Evolutionary conservation across 2,329 filamentous ascomycete species (phyloP), one percentile per base, ranked within the genome.

Genomic region (Metarhizium sp.): DNA sequence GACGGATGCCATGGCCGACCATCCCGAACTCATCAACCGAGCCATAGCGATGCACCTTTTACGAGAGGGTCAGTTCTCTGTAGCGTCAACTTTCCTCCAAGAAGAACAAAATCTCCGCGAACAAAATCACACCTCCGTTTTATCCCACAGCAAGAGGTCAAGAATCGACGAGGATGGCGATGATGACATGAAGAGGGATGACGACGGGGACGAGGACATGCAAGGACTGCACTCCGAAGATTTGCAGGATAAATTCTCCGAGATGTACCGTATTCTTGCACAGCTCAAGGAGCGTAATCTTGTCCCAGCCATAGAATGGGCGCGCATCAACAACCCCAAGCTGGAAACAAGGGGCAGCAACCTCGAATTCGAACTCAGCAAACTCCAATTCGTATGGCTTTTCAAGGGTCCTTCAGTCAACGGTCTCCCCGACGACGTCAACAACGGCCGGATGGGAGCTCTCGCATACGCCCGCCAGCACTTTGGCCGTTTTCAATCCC

Each of bases 1-100:
- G 56, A 85, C 90, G 64, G 90, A 95, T 70, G 87, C 85, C 38
- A 84, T 96, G 69, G 85, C 83, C 1, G 81, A 85, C 20, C 85
- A 95, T 61, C 80, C 87, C 4, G 77, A 80, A 16, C 78, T 96
- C 13, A 90, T 97, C 67, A 95, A 96, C 72, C 84, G 92, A 55
- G 92, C 94, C 6, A 95, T 99, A 63, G 89, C 89, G 10, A 96
- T 97, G 91, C 94, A 99, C 67, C 80, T 99, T 25, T 80, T 99
- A 43, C 88, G 94, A 45, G 92, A 97, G 73, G 94, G 94, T 51
- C 88, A 96, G 67, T 99, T 99, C 70, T 80, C 79, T 25, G 92
- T 96, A 2, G 92, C 92, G 13, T 84, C 86, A 16, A 90, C 86
- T 1, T 96, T 99, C 63, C 82, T 96, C 51, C 75, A 80, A 14